Conservation (phyloP, 2,329 filamentous ascomycete species). For the Macrophomina tecta region DNA sequence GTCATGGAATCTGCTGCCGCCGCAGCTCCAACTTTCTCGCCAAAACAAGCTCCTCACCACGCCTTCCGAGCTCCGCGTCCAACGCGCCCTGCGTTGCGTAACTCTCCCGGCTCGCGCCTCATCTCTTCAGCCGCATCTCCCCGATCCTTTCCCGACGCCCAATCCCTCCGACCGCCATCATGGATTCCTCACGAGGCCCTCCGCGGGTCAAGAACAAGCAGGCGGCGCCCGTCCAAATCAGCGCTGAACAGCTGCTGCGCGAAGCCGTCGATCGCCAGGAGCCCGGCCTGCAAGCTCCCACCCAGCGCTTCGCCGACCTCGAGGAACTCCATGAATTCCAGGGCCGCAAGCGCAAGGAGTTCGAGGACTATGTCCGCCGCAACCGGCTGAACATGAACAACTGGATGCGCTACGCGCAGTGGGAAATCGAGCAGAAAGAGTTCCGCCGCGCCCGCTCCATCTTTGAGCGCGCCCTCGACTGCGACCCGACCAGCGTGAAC, state of each 20-base stretch:
- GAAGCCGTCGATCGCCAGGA: constrained; percentile 98
- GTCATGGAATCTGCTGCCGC: constrained; percentile 8
- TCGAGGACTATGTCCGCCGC: constrained; percentile 95
- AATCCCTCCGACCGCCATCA: constrained; percentile 44
- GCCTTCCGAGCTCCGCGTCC: not conserved
- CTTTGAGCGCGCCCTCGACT: constrained; percentile 93
- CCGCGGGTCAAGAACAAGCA: constrained; percentile 99
- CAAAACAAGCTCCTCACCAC: constrained; percentile 25
- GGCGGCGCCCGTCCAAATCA: constrained; percentile 81
- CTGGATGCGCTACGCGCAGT: constrained; percentile 97
- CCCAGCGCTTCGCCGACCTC: constrained; percentile 92
- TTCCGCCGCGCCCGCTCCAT: constrained; percentile 88
- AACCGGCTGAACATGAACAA: constrained; percentile 97
- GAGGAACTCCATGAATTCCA: constrained; percentile 98
- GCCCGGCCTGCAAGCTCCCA: constrained; percentile 83
- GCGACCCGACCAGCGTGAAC: constrained; percentile 83
- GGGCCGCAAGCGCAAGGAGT: constrained; percentile 92
- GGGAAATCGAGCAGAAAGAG: constrained; percentile 98
- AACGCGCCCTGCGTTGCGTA: not conserved
- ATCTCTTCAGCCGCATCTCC: not conserved
- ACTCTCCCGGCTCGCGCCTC: not conserved
- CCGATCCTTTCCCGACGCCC: not conserved
- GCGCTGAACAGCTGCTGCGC: constrained; percentile 93
- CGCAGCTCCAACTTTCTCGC: constrained; percentile 25
- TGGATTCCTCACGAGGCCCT: constrained; percentile 88